Evolutionary conservation across 768 basidiomycete species (phyloP), one percentile per base, ranked within the genome.

Genomic region (Amanita jacksonii): DNA sequence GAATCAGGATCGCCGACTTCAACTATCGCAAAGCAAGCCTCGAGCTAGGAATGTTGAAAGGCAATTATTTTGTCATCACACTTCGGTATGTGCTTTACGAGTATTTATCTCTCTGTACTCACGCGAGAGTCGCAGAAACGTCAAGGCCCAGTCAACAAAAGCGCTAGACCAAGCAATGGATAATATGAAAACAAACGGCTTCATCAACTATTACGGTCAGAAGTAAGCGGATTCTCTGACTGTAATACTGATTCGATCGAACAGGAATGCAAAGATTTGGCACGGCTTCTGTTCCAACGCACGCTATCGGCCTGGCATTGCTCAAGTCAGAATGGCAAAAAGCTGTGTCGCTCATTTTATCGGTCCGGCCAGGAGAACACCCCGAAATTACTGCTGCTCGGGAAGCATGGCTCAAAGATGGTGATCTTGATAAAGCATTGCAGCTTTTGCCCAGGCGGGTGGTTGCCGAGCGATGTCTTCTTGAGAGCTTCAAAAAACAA

Each of bases 221-320:
- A 16, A 41, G 13, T 6, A 13, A 19, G 44, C 43, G 8, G 6
- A 13, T 19, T 46, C 40, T 33, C 16, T 8, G 41, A 43, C 12
- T 31, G n/a, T 28, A 49, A 51, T 48, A 24, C 45, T 49, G n/a
- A 49, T 20, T 16, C 8, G 28, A 23, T 13, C 46, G 38, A 30
- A 24, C 31, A 87, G 92, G 94, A 35, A 98, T 99, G 94, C 96
- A 99, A 57, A 84, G 96, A 8, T 99, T 99, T 63, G 96, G 96
- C 38, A 98, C 93, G 2, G 91, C 96, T 12, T 82, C 90, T 24
- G 81, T 98, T 30, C 92, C 94, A 3, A 98, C 96, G 0, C 96
- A 99, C 56, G 70, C 85, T 2, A 93, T 98, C 44, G 96, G 96
- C 13, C 73, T 98, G 15, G 86, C 90, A 3, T 68, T 99, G 30